Conservation (phyloP, 2,329 filamentous ascomycete species). For the Emmonsiellopsis sp. region DNA sequence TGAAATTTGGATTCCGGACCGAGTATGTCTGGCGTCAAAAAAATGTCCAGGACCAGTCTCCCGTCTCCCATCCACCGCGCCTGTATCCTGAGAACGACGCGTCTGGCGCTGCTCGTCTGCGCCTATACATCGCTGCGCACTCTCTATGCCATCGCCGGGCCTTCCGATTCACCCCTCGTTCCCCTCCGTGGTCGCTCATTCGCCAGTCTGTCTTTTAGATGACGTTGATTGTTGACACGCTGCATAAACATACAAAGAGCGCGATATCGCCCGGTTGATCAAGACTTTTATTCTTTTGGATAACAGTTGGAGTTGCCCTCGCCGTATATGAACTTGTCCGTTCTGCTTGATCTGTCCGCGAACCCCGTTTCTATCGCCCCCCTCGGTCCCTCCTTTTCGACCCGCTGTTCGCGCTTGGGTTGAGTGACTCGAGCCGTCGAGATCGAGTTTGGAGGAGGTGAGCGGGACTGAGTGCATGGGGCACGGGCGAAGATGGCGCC, state of each 20-base stretch:
- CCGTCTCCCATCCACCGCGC: neutral
- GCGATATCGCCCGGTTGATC: neutral
- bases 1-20: neutral
- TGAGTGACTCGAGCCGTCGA: neutral
- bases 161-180: neutral
- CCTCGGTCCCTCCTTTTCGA: neutral
- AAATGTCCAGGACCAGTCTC: neutral
- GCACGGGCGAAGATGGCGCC: slow-evolving; percentile 48
- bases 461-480: slow-evolving; percentile 25
- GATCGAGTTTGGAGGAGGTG: slow-evolving; percentile 2
- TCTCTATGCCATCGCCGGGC: too few species aligned
- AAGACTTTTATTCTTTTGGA: neutral
- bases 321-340: neutral
- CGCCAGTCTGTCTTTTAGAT: neutral
- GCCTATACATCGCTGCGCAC: too few species aligned
- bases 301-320: neutral
- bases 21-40: neutral
- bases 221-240: slow-evolving; percentile 1
- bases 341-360: neutral
- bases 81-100: neutral
- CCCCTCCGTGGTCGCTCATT: neutral
- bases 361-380: neutral
- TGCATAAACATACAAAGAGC: neutral
- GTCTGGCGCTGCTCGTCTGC: too few species aligned
- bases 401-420: neutral